Conservation (phyloP, 225 moss, liverwort and hornwort species). For the Marchantia paleacea region DNA sequence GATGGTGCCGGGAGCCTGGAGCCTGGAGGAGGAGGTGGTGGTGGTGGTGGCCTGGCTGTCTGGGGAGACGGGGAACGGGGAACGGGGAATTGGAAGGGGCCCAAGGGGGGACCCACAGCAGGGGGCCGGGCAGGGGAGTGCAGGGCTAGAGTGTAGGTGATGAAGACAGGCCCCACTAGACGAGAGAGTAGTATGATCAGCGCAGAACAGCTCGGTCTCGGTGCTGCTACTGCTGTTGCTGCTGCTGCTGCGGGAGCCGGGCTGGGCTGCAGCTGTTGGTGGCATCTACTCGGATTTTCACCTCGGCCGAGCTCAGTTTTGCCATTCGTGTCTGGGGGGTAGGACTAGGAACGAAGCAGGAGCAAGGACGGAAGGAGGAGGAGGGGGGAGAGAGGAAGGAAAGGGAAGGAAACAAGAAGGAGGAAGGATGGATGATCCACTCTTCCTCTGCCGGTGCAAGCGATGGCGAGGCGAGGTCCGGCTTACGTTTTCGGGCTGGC, state of each 20-base stretch:
- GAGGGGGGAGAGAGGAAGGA: not conserved
- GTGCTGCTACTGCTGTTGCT: not conserved
- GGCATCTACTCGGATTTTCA: not conserved
- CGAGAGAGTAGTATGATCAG: not conserved
- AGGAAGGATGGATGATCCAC: not conserved
- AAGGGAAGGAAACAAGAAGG: not conserved
- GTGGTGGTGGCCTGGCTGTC: not conserved
- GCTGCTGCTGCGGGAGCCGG: not conserved
- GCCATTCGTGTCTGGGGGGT: not conserved
- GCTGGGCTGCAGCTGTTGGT: not conserved
- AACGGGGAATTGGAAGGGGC: not conserved
- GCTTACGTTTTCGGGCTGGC: not conserved
- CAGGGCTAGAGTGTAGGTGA: not conserved
- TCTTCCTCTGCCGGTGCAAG: conserved; percentile 5
- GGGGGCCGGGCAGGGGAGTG: not conserved
- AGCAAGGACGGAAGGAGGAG: not conserved
- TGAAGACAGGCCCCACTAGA: not conserved
- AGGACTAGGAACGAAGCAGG: not conserved
- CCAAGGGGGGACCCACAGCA: not conserved
- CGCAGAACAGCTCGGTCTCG: not conserved
- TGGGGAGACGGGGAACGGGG: no score
- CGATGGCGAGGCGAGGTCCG: not conserved
- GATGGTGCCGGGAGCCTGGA: no score
- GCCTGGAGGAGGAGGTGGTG: no score
- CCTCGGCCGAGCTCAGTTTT: not conserved